Percentiles rank a stretch among this genome's conserved stretches.
phyloP scores from a whole-genome alignment of 257 asterid species.

The Scutellaria galericulata region DNA sequence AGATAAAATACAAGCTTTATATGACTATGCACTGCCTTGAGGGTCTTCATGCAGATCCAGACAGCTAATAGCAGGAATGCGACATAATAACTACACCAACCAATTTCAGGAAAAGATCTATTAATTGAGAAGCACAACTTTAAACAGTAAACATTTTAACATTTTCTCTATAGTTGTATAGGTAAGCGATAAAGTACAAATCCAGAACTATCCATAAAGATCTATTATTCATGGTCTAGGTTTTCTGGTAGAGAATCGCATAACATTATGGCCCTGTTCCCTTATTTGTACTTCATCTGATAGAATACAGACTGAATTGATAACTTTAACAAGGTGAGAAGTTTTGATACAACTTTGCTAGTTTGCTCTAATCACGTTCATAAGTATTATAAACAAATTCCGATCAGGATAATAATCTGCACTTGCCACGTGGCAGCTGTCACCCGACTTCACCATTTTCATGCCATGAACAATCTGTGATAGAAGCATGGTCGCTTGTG shows the following conservation, averaged over 20 bases:
- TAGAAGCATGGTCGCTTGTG: background rate
- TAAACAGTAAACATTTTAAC: slow-evolving; percentile 15
- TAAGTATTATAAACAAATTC: background rate
- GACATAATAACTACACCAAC: slow-evolving; percentile 1
- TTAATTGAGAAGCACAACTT: slow-evolving; percentile 7
- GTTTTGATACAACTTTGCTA: background rate
- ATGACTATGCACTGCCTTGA: background rate
- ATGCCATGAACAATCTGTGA: background rate
- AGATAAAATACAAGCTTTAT: background rate
- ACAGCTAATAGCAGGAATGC: background rate
- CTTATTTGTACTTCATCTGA: background rate
- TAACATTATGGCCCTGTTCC: background rate
- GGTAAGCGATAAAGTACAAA: slow-evolving; percentile 1
- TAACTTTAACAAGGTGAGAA: background rate
- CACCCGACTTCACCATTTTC: background rate
- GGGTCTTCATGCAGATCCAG: slow-evolving; percentile 15
- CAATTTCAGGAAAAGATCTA: slow-evolving; percentile 3
- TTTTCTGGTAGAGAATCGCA: slow-evolving; percentile 3
- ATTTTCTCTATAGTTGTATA: background rate
- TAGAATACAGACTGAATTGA: background rate
- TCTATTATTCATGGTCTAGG: background rate
- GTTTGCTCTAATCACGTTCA: background rate
- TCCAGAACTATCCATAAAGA: background rate
- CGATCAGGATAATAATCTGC: slow-evolving; percentile 6
- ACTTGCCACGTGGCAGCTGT: background rate